phyloP scores from a whole-genome alignment of 2,329 filamentous ascomycete species.

The Cytospora paraplurivora region DNA sequence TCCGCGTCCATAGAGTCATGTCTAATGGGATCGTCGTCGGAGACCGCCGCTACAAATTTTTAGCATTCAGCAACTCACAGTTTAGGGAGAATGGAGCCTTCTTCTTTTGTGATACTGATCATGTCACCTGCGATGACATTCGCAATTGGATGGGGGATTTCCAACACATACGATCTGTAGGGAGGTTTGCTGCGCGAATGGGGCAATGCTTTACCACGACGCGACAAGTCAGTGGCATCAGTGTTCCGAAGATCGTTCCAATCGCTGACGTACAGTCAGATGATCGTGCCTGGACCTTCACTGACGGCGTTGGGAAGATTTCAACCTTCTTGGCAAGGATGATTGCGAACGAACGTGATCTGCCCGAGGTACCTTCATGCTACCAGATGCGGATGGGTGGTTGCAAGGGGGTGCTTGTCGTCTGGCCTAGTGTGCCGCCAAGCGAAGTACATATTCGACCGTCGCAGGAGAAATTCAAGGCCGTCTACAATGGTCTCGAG shows the following conservation, averaged over 20 bases:
- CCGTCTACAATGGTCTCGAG: slow-evolving; percentile 72
- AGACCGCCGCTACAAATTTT: slow-evolving; percentile 80
- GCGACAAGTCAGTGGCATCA: slow-evolving; percentile 66
- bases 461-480: slow-evolving; percentile 86
- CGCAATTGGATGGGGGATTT: slow-evolving; percentile 87
- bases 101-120: slow-evolving; percentile 77
- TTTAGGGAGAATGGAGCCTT: slow-evolving; percentile 90
- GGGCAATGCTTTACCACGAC: slow-evolving; percentile 98
- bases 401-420: slow-evolving; percentile 83
- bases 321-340: slow-evolving; percentile 74
- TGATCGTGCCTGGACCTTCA: slow-evolving; percentile 66
- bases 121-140: slow-evolving; percentile 73
- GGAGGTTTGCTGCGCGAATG: slow-evolving; percentile 84
- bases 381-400: slow-evolving; percentile 93
- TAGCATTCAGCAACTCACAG: slow-evolving; percentile 95
- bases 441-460: slow-evolving; percentile 76
- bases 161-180: slow-evolving; percentile 76
- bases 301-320: slow-evolving; percentile 93
- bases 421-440: slow-evolving; percentile 68
- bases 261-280: slow-evolving; percentile 73
- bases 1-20: slow-evolving; percentile 71
- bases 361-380: slow-evolving; percentile 70
- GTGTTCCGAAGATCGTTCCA: slow-evolving; percentile 57
- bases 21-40: slow-evolving; percentile 80
- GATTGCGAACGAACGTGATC: slow-evolving; percentile 68